These are phyloP conservation scores for Trichosporon sp. DNA, from an alignment of 1,284 basidiomycete species.

Conservation along the genomic window DNA sequence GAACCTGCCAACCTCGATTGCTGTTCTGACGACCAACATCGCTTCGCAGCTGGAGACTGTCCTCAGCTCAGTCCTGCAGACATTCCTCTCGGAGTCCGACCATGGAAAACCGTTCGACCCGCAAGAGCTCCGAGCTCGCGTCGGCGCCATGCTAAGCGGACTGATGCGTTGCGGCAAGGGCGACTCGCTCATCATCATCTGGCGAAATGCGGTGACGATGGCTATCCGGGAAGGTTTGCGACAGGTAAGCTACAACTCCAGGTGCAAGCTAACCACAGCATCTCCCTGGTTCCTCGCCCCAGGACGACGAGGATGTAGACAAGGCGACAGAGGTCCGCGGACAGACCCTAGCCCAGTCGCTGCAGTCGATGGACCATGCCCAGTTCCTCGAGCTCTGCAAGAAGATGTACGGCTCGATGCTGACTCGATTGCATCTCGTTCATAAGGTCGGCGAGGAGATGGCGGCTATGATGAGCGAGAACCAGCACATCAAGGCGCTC, in stretches of 20 bases:
- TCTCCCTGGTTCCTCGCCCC: slow-evolving; percentile 44
- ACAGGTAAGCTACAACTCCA: slow-evolving; percentile 41
- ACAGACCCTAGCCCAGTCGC: slow-evolving; percentile 62
- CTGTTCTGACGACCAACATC: slow-evolving; percentile 69
- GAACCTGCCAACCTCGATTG: slow-evolving; percentile 70
- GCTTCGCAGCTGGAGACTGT: slow-evolving; percentile 76
- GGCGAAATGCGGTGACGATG: slow-evolving; percentile 73
- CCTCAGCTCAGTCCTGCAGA: slow-evolving; percentile 69
- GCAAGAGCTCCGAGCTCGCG: slow-evolving; percentile 46
- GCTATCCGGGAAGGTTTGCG: slow-evolving; percentile 64
- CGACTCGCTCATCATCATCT: slow-evolving; percentile 69
- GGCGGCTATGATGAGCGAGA: slow-evolving; percentile 62
- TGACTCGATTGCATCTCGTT: slow-evolving; percentile 72
- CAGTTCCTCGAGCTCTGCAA: slow-evolving; percentile 70
- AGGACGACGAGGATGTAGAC: slow-evolving; percentile 62
- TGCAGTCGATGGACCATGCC: slow-evolving; percentile 69
- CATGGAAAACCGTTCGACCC: slow-evolving; percentile 30
- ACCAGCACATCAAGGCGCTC: slow-evolving; percentile 16
- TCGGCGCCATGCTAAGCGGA: slow-evolving; percentile 70
- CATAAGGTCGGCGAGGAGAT: slow-evolving; percentile 69
- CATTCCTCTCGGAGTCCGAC: slow-evolving; percentile 63
- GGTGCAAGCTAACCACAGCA: slow-evolving; percentile 37
- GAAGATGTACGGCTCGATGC: slow-evolving; percentile 67
- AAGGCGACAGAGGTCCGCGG: slow-evolving; percentile 33
- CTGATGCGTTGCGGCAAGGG: slow-evolving; percentile 74